phyloP scores from a whole-genome alignment of 257 asterid genomes.

The Jasminum sambac region DNA sequence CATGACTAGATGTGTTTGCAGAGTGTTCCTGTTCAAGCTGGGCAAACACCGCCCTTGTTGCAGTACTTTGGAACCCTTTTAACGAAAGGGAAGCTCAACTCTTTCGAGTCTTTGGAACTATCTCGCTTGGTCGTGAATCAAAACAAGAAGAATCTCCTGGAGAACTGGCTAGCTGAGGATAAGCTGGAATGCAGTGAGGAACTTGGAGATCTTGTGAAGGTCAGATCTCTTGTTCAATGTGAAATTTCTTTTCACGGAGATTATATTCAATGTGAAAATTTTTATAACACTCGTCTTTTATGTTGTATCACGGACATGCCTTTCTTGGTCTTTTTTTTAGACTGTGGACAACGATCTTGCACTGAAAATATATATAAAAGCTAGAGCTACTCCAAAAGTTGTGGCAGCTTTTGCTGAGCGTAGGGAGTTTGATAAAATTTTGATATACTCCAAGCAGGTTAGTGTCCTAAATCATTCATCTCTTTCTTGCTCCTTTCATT shows the following conservation, averaged over 20 bases:
- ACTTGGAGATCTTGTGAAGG: conserved; percentile 99
- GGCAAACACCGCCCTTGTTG: conserved; percentile 97
- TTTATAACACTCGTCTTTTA: conserved; percentile 12
- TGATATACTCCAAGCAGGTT: conserved; percentile 99
- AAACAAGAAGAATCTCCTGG: conserved; percentile 91
- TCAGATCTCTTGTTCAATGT: conserved; percentile 30
- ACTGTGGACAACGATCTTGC: conserved; percentile 99
- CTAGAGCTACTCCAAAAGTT: conserved; percentile 98
- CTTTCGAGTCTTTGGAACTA: conserved; percentile 93
- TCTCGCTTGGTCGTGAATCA: conserved; percentile 98
- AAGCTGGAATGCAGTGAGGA: conserved; percentile 98
- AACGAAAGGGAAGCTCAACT: conserved; percentile 92
- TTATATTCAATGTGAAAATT: conserved; percentile 7
- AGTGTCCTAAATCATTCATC: conserved; percentile 5
- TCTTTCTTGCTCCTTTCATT: conserved; percentile 2
- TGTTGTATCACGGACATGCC: conserved; percentile 11
- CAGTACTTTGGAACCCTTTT: conserved; percentile 96
- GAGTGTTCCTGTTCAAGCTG: conserved; percentile 99
- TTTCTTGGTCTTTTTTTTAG: conserved; percentile 41
- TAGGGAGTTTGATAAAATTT: conserved; percentile 93
- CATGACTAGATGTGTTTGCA: conserved; percentile 33
- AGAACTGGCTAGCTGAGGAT: conserved; percentile 99
- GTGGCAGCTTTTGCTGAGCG: conserved; percentile 99
- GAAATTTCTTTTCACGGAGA: conserved; percentile 11
- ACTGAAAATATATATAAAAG: conserved; percentile 92